Conservation (phyloP, 2,329 filamentous ascomycete species). For the Nakataea oryzae region DNA sequence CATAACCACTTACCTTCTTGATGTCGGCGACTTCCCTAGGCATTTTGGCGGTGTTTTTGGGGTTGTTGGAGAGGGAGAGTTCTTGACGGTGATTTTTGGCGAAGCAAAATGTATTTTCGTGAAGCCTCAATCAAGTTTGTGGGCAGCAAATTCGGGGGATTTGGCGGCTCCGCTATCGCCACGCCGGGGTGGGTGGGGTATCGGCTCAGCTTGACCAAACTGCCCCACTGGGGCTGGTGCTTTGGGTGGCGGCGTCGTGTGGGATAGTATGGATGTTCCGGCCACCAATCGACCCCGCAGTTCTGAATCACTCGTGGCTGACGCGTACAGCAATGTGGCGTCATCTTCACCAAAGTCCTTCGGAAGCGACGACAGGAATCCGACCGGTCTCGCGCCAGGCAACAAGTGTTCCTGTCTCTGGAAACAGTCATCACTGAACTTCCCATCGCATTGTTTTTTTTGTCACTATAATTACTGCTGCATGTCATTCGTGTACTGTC, state of each 20-base stretch:
- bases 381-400: not conserved
- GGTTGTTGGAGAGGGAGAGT: constrained; percentile 16
- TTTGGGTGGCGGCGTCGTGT: not conserved
- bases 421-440: not conserved
- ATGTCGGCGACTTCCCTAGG: constrained; percentile 97
- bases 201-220: not conserved
- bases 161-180: constrained; percentile 1
- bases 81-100: not conserved
- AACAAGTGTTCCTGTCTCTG: not conserved
- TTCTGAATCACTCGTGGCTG: constrained; percentile 1
- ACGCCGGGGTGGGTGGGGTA: not conserved
- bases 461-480: not conserved
- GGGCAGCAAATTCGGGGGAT: not conserved
- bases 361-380: not conserved
- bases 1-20: constrained; percentile 55
- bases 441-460: not conserved
- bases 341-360: not conserved
- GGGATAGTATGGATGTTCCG: not conserved
- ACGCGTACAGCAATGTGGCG: constrained; percentile 4
- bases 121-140: constrained; percentile 2
- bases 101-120: constrained; percentile 1
- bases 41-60: constrained; percentile 62
- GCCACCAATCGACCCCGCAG: not conserved
- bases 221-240: not conserved
- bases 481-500: not conserved